Evolutionary conservation across 1,139 yeast species (phyloP).

Genomic region (Hyphopichia wangnamkhiaoensis): DNA sequence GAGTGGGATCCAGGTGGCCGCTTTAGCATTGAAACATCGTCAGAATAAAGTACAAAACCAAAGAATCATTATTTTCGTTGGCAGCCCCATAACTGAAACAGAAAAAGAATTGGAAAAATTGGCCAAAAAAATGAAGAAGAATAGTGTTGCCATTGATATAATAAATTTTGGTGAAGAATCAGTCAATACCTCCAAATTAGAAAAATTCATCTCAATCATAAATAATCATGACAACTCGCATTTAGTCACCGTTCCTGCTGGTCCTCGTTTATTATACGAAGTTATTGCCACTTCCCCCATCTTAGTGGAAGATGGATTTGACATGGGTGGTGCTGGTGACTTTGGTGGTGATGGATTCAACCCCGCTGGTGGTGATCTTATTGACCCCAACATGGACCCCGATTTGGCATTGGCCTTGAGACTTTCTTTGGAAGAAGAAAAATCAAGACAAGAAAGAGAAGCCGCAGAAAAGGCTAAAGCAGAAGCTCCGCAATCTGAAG

Average conservation of each 20-base stretch:
- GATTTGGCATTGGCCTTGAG: constrained; percentile 94
- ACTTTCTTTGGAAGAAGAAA: constrained; percentile 81
- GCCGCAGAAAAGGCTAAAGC: constrained; percentile 40
- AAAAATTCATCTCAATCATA: constrained; percentile 75
- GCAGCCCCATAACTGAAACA: constrained; percentile 75
- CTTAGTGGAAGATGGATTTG: constrained; percentile 56
- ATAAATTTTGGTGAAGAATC: constrained; percentile 91
- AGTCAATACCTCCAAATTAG: constrained; percentile 74
- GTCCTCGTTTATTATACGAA: constrained; percentile 78
- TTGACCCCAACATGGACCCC: constrained; percentile 94
- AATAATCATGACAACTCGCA: constrained; percentile 79
- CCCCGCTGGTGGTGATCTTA: constrained; percentile 54
- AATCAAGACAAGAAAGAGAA: constrained; percentile 71
- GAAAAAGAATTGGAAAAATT: constrained; percentile 76
- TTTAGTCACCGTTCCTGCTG: constrained; percentile 85
- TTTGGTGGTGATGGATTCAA: constrained; percentile 47
- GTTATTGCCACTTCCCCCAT: constrained; percentile 70
- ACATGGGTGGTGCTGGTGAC: constrained; percentile 47
- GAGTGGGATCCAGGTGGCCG: constrained; percentile 95
- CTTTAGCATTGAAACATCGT: constrained; percentile 92
- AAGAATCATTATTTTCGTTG: constrained; percentile 86
- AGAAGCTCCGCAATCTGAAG: constrained; percentile 13
- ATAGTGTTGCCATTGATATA: constrained; percentile 85
- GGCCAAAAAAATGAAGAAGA: constrained; percentile 93
- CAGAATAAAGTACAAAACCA: constrained; percentile 92